Conservation (phyloP, 768 basidiomycete species). For the Clathrus columnatus region DNA sequence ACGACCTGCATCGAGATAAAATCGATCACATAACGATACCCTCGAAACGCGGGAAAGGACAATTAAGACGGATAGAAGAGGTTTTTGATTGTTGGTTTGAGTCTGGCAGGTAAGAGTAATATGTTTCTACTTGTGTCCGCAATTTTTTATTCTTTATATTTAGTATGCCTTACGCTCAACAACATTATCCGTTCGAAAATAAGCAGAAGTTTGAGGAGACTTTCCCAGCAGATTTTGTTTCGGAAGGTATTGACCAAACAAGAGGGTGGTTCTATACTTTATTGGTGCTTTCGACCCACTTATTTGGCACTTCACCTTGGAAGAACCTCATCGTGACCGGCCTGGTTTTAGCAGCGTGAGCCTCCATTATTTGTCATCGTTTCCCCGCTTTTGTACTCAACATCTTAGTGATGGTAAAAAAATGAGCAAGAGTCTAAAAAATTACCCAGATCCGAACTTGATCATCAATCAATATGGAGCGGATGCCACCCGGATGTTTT, state of each 20-base stretch:
- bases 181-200: constrained; percentile 98
- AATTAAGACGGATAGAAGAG: constrained; percentile 84
- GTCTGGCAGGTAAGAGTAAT: constrained; percentile 75
- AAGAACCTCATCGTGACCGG: constrained; percentile 96
- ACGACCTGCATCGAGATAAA: constrained; percentile 86
- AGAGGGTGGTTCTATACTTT: constrained; percentile 99
- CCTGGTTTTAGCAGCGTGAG: constrained; percentile 88
- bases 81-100: constrained; percentile 99
- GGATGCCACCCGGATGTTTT: constrained; percentile 96
- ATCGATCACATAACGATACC: constrained; percentile 97
- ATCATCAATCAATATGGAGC: constrained; percentile 90
- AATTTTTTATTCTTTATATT: background rate
- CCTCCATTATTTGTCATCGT: constrained; percentile 14
- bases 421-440: constrained; percentile 96
- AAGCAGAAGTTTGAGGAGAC: constrained; percentile 74
- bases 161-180: constrained; percentile 98
- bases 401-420: constrained; percentile 84
- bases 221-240: constrained; percentile 95
- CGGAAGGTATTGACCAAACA: constrained; percentile 98
- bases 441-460: constrained; percentile 92
- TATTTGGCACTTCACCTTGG: constrained; percentile 93
- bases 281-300: constrained; percentile 89
- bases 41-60: constrained; percentile 79
- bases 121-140: background rate
- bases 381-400: background rate